Evolutionary conservation across 768 basidiomycete species (phyloP), one percentile per base, ranked within the genome.

Genomic region (Mycena galericulata): DNA sequence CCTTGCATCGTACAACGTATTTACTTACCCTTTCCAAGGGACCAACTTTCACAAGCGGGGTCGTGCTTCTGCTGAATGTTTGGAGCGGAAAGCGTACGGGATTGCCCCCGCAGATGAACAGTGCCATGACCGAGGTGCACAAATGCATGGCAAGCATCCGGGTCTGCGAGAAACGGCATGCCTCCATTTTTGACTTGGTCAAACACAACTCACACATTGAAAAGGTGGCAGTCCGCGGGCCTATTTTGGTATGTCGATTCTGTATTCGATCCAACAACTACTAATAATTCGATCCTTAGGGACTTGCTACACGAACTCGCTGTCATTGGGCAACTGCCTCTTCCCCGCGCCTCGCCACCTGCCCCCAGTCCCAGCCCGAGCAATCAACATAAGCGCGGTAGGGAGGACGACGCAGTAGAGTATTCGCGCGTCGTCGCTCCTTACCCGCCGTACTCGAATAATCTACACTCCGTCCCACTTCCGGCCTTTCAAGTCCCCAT

Each of bases 1-100:
- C 32, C 6, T 47, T 22, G 41, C 26, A 30, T 34, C 18, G 14
- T 68, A 43, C 58, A 69, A 62, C 22, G 20, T 20, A 11, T 24
- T 36, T 22, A 22, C 20, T 43, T n/a, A 43, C 14, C 12, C 64
- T 60, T 66, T 29, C 30, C 70, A 55, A 70, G 57, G 68, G 82
- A 81, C 75, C 74, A 18, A 75, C 77, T 2, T 85, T 84, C 63
- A 79, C 78, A 0, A 75, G 83, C 46, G 83, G 81, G 22, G 81
- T 91, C 26, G 84, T 92, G 3, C 80, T 92, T 4, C 80, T 93
- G 36, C 79, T 93, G 69, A 89, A 88, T 65, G 87, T 91, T 5
- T 92, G 88, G 91, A 89, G 84, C 65, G 87, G 85, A 22, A 87
- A 83, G 72, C 81, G 83, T 63, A 82, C 83, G 45, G 86, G 88